phyloP scores from a whole-genome alignment of 1,284 basidiomycete species.

The Cronartium quercuum region DNA sequence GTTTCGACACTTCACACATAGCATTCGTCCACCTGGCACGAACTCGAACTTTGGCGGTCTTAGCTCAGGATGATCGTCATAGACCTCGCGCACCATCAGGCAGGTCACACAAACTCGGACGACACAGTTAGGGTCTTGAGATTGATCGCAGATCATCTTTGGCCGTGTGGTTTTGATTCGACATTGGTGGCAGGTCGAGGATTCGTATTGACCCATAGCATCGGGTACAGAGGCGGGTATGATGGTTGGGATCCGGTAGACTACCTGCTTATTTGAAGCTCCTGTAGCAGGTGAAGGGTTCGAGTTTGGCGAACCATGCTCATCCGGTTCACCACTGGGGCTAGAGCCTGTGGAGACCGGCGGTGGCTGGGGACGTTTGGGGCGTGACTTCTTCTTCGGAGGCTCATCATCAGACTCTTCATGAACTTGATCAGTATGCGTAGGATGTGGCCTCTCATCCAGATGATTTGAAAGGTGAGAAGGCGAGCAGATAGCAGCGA shows the following conservation, averaged over 20 bases:
- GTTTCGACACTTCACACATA: slow-evolving; percentile 31
- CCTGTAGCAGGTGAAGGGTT: not conserved
- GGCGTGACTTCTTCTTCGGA: not conserved
- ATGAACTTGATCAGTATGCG: not conserved
- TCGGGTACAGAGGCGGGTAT: slow-evolving; percentile 31
- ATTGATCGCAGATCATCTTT: slow-evolving; percentile 39
- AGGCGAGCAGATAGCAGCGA: not conserved
- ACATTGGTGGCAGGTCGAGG: slow-evolving; percentile 38
- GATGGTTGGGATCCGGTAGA: not conserved
- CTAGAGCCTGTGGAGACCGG: not conserved
- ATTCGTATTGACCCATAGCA: slow-evolving; percentile 31
- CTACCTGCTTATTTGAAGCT: not conserved
- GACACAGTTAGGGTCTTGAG: slow-evolving; percentile 26
- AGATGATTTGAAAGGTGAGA: not conserved
- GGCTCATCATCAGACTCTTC: not conserved
- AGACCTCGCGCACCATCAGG: slow-evolving; percentile 10
- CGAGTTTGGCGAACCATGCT: not conserved
- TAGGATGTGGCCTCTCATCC: slow-evolving; percentile 5
- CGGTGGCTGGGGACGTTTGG: slow-evolving; percentile 17
- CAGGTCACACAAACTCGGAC: slow-evolving; percentile 27
- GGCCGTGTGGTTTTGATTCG: slow-evolving; percentile 34
- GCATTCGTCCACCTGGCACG: slow-evolving; percentile 33
- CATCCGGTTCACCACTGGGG: not conserved
- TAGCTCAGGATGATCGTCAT: slow-evolving; percentile 30
- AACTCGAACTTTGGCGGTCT: slow-evolving; percentile 30